Percentiles rank a stretch among this genome's conserved stretches.
Evolutionary conservation across 805 yeast genomes (phyloP).

Genomic region (Saturnispora serradocipensis): DNA sequence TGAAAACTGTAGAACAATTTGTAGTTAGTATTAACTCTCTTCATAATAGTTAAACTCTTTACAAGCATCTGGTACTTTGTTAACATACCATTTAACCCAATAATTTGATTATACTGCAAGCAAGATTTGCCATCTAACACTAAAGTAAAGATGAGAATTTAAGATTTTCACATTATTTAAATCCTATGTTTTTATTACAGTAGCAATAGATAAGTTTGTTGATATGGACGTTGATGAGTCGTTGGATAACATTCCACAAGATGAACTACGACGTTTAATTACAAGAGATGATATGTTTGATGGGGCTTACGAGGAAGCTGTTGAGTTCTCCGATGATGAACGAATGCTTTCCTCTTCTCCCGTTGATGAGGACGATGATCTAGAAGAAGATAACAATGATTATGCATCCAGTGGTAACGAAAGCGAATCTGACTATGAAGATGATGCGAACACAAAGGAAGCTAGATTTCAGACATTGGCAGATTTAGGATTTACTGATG

Average conservation of each 20-base stretch:
- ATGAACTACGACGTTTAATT: constrained; percentile 21
- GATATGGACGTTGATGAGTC: constrained; percentile 5
- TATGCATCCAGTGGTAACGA: constrained; percentile 4
- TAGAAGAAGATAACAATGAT: constrained; percentile 10
- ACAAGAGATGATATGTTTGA: constrained; percentile 24
- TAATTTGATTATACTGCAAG: background rate
- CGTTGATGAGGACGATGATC: constrained; percentile 15
- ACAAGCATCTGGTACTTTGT: background rate
- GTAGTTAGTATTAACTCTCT: constrained; percentile 6
- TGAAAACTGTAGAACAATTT: constrained; percentile 16
- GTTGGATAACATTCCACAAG: constrained; percentile 20
- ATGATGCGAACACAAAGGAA: constrained; percentile 13
- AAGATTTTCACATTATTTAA: background rate
- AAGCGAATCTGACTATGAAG: constrained; percentile 13
- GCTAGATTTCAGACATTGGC: constrained; percentile 17
- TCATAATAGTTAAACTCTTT: background rate
- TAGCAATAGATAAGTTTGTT: background rate
- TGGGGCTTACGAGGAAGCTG: constrained; percentile 27
- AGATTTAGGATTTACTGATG: constrained; percentile 24
- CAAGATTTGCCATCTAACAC: background rate
- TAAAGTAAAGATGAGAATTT: background rate
- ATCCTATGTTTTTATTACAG: background rate
- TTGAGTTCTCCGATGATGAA: constrained; percentile 21
- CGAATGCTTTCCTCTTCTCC: background rate
- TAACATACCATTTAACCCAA: constrained; percentile 9